Evolutionary conservation across 2,329 filamentous ascomycete species (phyloP).

Genomic region (Cryphonectria radicalis): DNA sequence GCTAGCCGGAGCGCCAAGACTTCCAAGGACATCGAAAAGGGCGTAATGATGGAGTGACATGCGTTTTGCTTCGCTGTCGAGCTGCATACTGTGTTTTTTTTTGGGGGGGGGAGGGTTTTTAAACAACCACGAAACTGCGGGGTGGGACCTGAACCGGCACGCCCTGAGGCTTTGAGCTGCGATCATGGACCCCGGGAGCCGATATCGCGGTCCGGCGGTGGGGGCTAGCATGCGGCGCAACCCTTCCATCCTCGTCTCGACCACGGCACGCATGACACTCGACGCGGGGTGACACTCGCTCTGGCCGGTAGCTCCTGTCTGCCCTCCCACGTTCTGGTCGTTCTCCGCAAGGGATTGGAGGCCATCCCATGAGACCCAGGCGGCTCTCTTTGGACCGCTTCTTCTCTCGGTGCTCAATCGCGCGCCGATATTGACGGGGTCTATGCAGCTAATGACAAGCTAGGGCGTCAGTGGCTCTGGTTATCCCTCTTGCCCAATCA

Average conservation of each 20-base stretch:
- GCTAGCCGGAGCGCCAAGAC: not conserved
- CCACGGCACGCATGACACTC: not conserved
- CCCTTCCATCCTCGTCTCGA: not conserved
- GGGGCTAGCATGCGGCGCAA: not conserved
- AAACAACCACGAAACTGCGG: not conserved
- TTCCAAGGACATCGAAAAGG: not conserved
- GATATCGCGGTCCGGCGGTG: constrained; percentile 8
- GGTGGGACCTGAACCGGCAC: not conserved
- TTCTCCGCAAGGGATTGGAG: not conserved
- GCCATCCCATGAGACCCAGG: not conserved
- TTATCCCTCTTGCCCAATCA: constrained; percentile 22
- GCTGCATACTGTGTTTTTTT: not conserved
- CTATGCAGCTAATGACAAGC: constrained; percentile 11
- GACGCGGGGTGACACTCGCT: not conserved
- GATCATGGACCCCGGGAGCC: not conserved
- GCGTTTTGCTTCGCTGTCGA: not conserved
- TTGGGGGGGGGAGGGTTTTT: too few relatives aligned
- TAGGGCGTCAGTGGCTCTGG: constrained; percentile 18
- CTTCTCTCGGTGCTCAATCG: constrained; percentile 6
- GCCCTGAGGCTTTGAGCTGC: not conserved
- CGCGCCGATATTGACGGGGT: not conserved
- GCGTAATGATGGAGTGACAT: not conserved
- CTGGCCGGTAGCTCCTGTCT: not conserved
- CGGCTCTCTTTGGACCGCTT: not conserved
- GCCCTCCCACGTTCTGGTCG: not conserved